Conservation (phyloP, 768 basidiomycete genomes). For the Suillus plorans region DNA sequence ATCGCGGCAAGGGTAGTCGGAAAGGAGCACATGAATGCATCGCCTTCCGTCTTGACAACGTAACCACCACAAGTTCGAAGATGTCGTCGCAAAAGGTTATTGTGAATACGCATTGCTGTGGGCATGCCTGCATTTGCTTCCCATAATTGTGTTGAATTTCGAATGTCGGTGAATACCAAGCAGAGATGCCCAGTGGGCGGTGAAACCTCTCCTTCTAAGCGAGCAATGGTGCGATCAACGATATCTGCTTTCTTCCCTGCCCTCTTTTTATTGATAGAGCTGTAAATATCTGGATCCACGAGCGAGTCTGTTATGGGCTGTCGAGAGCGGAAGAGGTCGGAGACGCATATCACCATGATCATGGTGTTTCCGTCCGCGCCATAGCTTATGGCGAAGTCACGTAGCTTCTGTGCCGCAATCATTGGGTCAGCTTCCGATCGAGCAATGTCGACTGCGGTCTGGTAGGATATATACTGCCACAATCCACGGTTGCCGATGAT, state of each 20-base stretch:
- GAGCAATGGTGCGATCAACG: conserved; percentile 54
- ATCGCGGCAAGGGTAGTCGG: conserved; percentile 82
- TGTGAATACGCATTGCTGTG: conserved; percentile 89
- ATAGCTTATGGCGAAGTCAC: conserved; percentile 96
- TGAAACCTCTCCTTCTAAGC: conserved; percentile 76
- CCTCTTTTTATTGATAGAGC: conserved; percentile 28
- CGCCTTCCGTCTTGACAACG: conserved; percentile 99
- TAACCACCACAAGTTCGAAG: conserved; percentile 92
- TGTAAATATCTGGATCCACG: conserved; percentile 39
- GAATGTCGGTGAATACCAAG: conserved; percentile 96
- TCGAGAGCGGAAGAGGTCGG: conserved; percentile 68
- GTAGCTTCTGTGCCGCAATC: conserved; percentile 94
- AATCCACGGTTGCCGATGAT: conserved; percentile 92
- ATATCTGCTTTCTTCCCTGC: conserved; percentile 47
- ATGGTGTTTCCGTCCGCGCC: conserved; percentile 92
- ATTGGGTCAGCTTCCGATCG: conserved; percentile 72
- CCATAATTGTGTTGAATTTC: conserved; percentile 96
- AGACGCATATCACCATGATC: conserved; percentile 95
- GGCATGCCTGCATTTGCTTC: conserved; percentile 96
- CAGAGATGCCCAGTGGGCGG: conserved; percentile 87
- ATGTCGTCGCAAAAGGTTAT: conserved; percentile 79
- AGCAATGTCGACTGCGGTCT: conserved; percentile 96
- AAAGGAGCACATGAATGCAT: conserved; percentile 99
- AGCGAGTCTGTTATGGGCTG: conserved; percentile 33
- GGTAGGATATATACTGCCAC: conserved; percentile 93